Evolutionary conservation across 1,284 basidiomycete genomes (phyloP).

Genomic region (Golubevia pallescens): DNA sequence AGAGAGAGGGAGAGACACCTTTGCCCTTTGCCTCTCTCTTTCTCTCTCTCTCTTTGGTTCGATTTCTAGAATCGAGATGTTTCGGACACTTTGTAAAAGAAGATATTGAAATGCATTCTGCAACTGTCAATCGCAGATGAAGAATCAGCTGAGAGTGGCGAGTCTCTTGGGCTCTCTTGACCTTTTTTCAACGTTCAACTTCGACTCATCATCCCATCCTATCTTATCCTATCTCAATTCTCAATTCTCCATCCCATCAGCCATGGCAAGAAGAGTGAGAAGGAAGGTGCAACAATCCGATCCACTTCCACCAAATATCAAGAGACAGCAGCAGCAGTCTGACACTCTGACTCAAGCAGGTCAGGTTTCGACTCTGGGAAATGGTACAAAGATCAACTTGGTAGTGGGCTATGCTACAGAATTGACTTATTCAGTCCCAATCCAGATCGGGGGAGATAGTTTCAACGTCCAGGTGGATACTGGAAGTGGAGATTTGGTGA

Average conservation of each 20-base stretch:
- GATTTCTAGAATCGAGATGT: no score
- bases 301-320: background rate
- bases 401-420: constrained; percentile 29
- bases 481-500: constrained; percentile 34
- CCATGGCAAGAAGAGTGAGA: background rate
- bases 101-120: no score
- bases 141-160: no score
- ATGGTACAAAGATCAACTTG: constrained; percentile 36
- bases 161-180: no score
- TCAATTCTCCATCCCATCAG: no score
- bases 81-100: no score
- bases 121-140: no score
- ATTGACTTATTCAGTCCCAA: constrained; percentile 39
- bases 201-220: background rate
- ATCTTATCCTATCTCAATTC: background rate
- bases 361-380: constrained; percentile 17
- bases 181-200: no score
- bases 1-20: no score
- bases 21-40: no score
- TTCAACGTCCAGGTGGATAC: constrained; percentile 47
- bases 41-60: background rate
- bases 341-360: no score
- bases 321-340: no score
- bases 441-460: constrained; percentile 29
- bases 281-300: background rate